Percentiles rank a stretch among this genome's conserved stretches.
These are phyloP conservation scores for Petunia secreta DNA, from an alignment of 257 asterid genomes.

Conservation along the genomic window DNA sequence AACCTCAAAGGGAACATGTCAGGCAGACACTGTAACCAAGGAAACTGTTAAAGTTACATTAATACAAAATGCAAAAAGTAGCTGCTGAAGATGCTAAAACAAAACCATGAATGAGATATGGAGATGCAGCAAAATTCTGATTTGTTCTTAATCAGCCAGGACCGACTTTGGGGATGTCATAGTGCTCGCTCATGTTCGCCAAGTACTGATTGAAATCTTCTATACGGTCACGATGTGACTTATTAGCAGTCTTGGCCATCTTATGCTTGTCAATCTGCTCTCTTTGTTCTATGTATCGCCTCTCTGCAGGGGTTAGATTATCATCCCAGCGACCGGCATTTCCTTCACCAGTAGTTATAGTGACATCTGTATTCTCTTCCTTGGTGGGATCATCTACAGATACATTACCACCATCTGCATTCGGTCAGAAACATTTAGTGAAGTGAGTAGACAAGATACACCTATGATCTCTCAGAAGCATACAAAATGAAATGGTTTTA, in stretches of 20 bases:
- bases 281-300: conserved; percentile 84
- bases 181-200: conserved; percentile 96
- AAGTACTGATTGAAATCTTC: conserved; percentile 92
- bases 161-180: conserved; percentile 92
- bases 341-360: conserved; percentile 42
- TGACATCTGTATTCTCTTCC: conserved; percentile 52
- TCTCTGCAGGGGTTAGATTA: conserved; percentile 84
- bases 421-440: not conserved
- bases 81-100: not conserved
- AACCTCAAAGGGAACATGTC: not conserved
- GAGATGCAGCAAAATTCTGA: not conserved
- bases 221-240: conserved; percentile 87
- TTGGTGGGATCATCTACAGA: conserved; percentile 38
- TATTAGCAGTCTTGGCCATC: conserved; percentile 79
- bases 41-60: conserved; percentile 17
- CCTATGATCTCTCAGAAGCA: not conserved
- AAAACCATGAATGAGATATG: not conserved
- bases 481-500: not conserved
- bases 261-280: conserved; percentile 59
- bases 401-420: conserved; percentile 51
- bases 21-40: not conserved
- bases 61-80: not conserved
- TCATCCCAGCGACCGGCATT: conserved; percentile 51
- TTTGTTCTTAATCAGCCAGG: conserved; percentile 57
- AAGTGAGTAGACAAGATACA: not conserved